Conservation (phyloP, 139 green algal species). For the Microglena sp. region DNA sequence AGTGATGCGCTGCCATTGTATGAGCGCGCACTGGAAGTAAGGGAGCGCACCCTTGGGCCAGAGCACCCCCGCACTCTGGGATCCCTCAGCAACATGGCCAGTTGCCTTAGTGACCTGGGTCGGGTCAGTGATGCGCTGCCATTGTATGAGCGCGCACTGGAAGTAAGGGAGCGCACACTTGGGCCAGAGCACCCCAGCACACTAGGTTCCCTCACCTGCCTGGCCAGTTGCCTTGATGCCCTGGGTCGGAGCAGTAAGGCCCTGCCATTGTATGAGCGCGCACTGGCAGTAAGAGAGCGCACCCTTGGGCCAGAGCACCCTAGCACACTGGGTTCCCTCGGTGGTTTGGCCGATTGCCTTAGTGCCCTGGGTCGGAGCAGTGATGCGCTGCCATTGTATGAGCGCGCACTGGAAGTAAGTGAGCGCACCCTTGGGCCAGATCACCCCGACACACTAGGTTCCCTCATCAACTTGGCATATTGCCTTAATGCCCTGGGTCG, state of each 20-base stretch:
- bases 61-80: constrained; percentile 10
- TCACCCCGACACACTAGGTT: constrained; percentile 6
- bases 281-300: neutral
- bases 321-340: constrained; percentile 1
- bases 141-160: neutral
- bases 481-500: neutral
- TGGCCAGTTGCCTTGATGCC: constrained; percentile 1
- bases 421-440: constrained; percentile 8
- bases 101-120: neutral
- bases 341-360: constrained; percentile 9
- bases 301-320: constrained; percentile 11
- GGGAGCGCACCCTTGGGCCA: constrained; percentile 4
- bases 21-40: neutral
- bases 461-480: constrained; percentile 9
- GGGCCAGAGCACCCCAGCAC: constrained; percentile 12
- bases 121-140: constrained; percentile 3
- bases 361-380: neutral
- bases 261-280: constrained; percentile 5
- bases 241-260: neutral
- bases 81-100: constrained; percentile 9
- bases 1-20: constrained; percentile 9
- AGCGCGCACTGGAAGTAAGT: neutral
- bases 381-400: constrained; percentile 8
- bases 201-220: constrained; percentile 2
- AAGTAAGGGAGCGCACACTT: neutral